These are phyloP conservation scores for Chamaenerion angustifolium DNA, from an alignment of 345 rosid species.

Conservation along the genomic window DNA sequence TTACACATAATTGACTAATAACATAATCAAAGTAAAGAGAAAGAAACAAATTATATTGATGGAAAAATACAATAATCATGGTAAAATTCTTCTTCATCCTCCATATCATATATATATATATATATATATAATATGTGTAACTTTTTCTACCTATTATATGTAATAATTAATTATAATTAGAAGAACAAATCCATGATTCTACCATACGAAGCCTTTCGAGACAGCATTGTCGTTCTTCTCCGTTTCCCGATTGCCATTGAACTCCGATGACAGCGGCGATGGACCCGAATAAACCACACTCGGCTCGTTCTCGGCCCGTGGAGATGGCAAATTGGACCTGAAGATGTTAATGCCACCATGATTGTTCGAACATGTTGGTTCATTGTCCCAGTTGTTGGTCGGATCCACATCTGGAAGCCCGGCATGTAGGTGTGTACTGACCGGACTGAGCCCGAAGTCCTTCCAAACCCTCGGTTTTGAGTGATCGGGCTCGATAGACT, in stretches of 20 bases:
- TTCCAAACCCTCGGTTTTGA: constrained; percentile 35
- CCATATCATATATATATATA: too few species aligned
- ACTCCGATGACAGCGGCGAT: constrained; percentile 12
- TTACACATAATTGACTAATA: constrained; percentile 17
- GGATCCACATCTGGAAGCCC: constrained; percentile 1
- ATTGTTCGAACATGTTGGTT: neutral
- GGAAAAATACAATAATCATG: neutral
- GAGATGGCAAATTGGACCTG: neutral
- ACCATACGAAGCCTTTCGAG: constrained; percentile 43
- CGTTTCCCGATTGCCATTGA: constrained; percentile 1
- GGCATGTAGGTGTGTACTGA: neutral
- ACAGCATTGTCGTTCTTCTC: constrained; percentile 5
- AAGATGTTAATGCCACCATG: neutral
- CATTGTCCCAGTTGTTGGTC: neutral
- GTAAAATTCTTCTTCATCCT: neutral
- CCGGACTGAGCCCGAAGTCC: constrained; percentile 25
- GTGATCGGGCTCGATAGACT: neutral
- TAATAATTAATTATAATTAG: constrained; percentile 24
- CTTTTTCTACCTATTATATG: too few species aligned
- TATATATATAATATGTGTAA: neutral
- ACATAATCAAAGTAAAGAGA: neutral
- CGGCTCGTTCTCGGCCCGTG: too few species aligned
- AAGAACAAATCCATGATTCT: constrained; percentile 82
- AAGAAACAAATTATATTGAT: neutral
- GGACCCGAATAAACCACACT: neutral